A percentile compares a stretch with the other conserved stretches of the same genome.
Evolutionary conservation across 139 green algal genomes (phyloP).

Genomic region (Picochlorum sp.): DNA sequence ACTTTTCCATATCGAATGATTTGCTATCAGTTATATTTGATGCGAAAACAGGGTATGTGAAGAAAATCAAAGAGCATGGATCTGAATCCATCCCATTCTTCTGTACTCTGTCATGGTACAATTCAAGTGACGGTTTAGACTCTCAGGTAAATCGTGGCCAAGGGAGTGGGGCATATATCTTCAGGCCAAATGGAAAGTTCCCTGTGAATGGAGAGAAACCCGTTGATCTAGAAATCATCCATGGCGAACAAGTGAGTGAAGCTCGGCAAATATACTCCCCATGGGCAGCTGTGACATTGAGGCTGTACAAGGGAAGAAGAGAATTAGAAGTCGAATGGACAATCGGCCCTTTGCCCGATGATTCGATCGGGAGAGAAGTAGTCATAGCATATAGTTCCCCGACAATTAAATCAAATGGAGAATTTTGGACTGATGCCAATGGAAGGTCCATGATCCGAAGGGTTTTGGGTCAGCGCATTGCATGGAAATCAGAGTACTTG

Average conservation of each 20-base stretch:
- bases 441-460: slow-evolving; percentile 57
- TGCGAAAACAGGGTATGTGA: slow-evolving; percentile 2
- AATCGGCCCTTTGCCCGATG: slow-evolving; percentile 50
- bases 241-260: slow-evolving; percentile 45
- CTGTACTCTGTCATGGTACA: slow-evolving; percentile 30
- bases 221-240: slow-evolving; percentile 24
- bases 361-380: slow-evolving; percentile 51
- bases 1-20: slow-evolving; percentile 17
- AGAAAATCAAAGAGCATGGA: neutral
- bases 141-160: slow-evolving; percentile 22
- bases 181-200: slow-evolving; percentile 22
- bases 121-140: slow-evolving; percentile 36
- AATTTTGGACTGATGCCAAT: slow-evolving; percentile 66
- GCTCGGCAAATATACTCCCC: slow-evolving; percentile 34
- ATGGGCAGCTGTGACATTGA: slow-evolving; percentile 11
- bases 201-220: slow-evolving; percentile 8
- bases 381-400: slow-evolving; percentile 20
- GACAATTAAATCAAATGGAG: slow-evolving; percentile 10
- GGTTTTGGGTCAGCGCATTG: slow-evolving; percentile 32
- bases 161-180: slow-evolving; percentile 56
- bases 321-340: slow-evolving; percentile 65
- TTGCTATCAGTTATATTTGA: slow-evolving; percentile 24
- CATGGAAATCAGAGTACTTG: slow-evolving; percentile 49
- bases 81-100: slow-evolving; percentile 1
- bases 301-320: slow-evolving; percentile 29